Evolutionary conservation across 2,329 filamentous ascomycete genomes (phyloP), one percentile per base, ranked within the genome.

Genomic region (Alternaria longipes): DNA sequence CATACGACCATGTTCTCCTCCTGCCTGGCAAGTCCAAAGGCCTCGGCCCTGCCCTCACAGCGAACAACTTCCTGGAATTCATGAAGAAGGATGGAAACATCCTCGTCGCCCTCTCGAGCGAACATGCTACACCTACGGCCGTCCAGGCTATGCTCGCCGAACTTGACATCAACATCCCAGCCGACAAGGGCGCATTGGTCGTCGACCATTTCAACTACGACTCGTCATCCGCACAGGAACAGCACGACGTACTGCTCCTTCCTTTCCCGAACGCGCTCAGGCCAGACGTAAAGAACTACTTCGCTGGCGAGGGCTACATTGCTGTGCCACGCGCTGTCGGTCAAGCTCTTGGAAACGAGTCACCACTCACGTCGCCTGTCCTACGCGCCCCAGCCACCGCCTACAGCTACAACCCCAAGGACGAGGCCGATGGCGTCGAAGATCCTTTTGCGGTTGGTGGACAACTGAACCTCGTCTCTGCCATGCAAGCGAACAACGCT

Each of bases 201-300:
- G 90, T 98, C 63, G 95, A 98, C 81, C 95, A 99, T 84, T 97
- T 98, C 88, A 91, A 92, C 83, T 95, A 95, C 81, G 94, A 98
- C 75, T 84, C 86, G 58, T 70, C 86, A 32, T 92, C 90, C 41
- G 90, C 94, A 5, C 76, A 89, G 51, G 93, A 97, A 66, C 87
- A 89, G 75, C 95, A 99, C 81, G 93, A 98, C 80, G 91, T 97
- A 30, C 84, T 99, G 45, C 85, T 97, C 30, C 82, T 97, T 53
- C 87, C 91, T 44, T 84, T 87, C 36, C 91, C 93, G 4, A 81
- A 83, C 60, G 81, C 86, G 51, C 78, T 90, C 63, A 90, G 91
- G 69, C 74, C 87, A 24, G 92, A 89, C 69, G 83, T 93, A 59
- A 91, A 90, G 84, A 86, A 91, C 74, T 93, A 90, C 84, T 97